phyloP scores from a whole-genome alignment of 768 basidiomycete species.

The Erythrobasidium yunnanense region DNA sequence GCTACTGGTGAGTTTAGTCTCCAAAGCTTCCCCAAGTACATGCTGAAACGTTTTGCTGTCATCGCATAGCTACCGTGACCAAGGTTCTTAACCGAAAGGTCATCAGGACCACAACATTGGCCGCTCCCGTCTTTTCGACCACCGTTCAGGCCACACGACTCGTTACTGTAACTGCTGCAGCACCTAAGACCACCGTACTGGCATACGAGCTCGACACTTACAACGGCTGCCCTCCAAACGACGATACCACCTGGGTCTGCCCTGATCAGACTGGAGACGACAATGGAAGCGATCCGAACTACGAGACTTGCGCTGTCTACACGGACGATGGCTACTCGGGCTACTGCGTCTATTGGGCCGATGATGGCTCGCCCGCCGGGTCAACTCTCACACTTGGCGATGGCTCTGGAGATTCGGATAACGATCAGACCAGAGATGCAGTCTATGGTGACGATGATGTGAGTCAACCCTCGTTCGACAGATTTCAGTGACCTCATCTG shows the following conservation, averaged over 20 bases:
- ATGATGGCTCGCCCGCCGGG: neutral
- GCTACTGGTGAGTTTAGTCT: neutral
- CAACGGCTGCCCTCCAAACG: neutral
- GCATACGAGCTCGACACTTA: neutral
- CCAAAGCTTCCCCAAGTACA: neutral
- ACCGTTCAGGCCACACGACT: neutral
- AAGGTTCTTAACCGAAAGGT: neutral
- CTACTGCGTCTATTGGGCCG: neutral
- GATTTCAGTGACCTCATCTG: neutral
- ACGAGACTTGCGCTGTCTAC: neutral
- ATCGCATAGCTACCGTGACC: slow-evolving; percentile 1
- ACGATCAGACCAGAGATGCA: neutral
- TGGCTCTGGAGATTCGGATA: neutral
- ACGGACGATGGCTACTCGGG: neutral
- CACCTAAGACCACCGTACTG: neutral
- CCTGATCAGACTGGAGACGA: slow-evolving; percentile 1
- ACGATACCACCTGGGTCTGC: neutral
- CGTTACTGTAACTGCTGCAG: neutral
- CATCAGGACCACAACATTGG: neutral
- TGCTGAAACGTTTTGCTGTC: too few species aligned
- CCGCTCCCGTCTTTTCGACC: neutral
- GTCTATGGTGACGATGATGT: neutral
- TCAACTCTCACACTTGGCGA: neutral
- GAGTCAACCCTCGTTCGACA: neutral
- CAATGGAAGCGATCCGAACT: neutral